phyloP scores from a whole-genome alignment of 225 moss, liverwort and hornwort species.

The Asterella californica region DNA sequence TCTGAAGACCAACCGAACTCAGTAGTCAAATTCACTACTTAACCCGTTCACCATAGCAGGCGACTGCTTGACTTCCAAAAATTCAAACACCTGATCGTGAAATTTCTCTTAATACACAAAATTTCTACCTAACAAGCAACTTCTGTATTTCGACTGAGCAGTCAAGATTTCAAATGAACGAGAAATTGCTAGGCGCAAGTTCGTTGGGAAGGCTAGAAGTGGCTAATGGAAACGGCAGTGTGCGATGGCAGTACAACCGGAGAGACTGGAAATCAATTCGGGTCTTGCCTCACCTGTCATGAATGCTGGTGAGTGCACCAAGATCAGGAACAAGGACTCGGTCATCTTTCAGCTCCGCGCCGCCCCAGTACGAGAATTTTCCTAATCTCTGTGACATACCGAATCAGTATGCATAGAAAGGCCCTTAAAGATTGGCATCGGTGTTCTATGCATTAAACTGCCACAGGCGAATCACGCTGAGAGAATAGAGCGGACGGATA shows the following conservation, averaged over 20 bases:
- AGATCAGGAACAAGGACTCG: slow-evolving; percentile 77
- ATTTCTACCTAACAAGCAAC: too few species aligned
- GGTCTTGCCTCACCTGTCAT: slow-evolving; percentile 57
- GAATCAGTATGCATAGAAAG: not conserved
- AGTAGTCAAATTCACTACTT: too few species aligned
- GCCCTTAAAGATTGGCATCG: not conserved
- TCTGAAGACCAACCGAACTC: slow-evolving; percentile 25
- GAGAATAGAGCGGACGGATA: not conserved
- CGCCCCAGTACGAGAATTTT: slow-evolving; percentile 82
- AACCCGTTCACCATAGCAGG: too few species aligned
- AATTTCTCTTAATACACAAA: too few species aligned
- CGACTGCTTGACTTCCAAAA: too few species aligned
- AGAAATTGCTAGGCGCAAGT: not conserved
- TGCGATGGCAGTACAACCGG: too few species aligned
- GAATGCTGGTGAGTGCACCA: slow-evolving; percentile 68
- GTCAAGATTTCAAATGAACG: not conserved
- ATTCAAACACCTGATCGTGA: too few species aligned
- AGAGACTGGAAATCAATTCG: not conserved
- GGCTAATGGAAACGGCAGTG: not conserved
- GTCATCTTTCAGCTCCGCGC: slow-evolving; percentile 82
- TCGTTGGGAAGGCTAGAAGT: not conserved
- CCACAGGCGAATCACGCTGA: not conserved
- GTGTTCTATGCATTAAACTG: not conserved
- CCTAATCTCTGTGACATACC: slow-evolving; percentile 65
- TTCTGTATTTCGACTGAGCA: too few species aligned